A percentile compares a stretch with the other conserved stretches of the same genome.
These are phyloP conservation scores for Aotearoamyces nothofagi DNA, from an alignment of 2,329 filamentous ascomycete genomes.

Conservation along the genomic window DNA sequence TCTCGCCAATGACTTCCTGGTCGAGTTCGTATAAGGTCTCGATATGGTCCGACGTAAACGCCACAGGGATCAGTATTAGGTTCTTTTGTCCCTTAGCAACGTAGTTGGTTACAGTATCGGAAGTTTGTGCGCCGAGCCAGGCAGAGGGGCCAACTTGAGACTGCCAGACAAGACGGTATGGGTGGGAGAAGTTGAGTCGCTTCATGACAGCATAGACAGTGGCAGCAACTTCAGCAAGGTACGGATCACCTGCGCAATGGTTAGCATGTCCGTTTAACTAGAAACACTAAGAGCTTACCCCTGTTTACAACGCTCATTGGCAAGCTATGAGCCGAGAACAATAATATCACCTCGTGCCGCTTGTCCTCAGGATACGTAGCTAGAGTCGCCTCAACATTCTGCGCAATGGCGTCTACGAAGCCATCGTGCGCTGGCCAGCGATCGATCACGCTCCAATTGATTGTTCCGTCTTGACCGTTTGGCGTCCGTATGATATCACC, in stretches of 20 bases:
- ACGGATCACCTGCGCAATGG: conserved; percentile 60
- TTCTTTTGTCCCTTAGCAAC: conserved; percentile 86
- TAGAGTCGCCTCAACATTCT: conserved; percentile 79
- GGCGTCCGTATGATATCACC: conserved; percentile 1
- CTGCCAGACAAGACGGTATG: conserved; percentile 92
- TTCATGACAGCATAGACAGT: conserved; percentile 97
- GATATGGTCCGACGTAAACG: conserved; percentile 98
- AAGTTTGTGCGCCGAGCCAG: conserved; percentile 91
- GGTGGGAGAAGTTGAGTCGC: conserved; percentile 72
- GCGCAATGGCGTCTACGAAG: conserved; percentile 80
- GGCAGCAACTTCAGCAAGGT: conserved; percentile 87
- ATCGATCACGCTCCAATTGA: conserved; percentile 96
- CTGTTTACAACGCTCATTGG: conserved; percentile 97
- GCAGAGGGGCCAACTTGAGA: conserved; percentile 92
- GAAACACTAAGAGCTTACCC: conserved; percentile 29
- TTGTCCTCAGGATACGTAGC: conserved; percentile 70
- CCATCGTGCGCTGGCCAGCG: conserved; percentile 90
- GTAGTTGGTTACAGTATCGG: conserved; percentile 74
- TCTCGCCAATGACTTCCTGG: conserved; percentile 86
- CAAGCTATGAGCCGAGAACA: conserved; percentile 91
- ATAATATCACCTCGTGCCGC: conserved; percentile 64
- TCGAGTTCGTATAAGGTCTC: conserved; percentile 94
- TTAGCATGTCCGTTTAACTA: conserved; percentile 2
- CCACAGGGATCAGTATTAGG: conserved; percentile 81
- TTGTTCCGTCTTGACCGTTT: conserved; percentile 45